A percentile compares a stretch with the other conserved stretches of the same genome.
phyloP scores from a whole-genome alignment of 176 grass and related monocot genomes.

The Oryza meyeriana region DNA sequence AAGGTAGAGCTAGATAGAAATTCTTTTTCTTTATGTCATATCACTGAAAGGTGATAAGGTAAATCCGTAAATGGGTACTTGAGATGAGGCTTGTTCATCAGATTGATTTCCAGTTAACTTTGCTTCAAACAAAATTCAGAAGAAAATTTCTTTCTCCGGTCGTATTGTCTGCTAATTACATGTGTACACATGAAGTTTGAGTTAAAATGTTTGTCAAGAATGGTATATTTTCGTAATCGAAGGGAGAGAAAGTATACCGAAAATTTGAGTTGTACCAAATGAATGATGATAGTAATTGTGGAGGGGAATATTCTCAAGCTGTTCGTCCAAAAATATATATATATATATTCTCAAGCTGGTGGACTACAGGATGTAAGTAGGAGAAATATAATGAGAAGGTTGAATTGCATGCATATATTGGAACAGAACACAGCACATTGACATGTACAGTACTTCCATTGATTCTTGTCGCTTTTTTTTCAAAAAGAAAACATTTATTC shows the following conservation, averaged over 20 bases:
- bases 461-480: background rate
- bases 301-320: conserved; percentile 15
- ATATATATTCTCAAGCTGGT: conserved; percentile 24
- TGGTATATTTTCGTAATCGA: background rate
- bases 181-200: background rate
- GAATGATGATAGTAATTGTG: background rate
- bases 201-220: background rate
- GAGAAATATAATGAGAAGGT: background rate
- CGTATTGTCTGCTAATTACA: background rate
- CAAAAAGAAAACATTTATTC: background rate
- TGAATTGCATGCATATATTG: background rate
- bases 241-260: background rate
- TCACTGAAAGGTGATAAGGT: background rate
- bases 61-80: background rate
- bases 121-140: background rate
- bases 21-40: background rate
- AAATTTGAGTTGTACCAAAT: background rate
- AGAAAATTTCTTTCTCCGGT: background rate
- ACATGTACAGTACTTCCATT: background rate
- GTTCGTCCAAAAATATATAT: too few relatives aligned
- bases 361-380: conserved; percentile 16
- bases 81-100: background rate
- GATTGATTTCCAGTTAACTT: background rate
- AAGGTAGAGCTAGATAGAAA: background rate
- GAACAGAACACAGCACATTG: background rate